Base-by-base conservation (phyloP, 345 rosid genomes). In the Cardamine resedifolia region DNA sequence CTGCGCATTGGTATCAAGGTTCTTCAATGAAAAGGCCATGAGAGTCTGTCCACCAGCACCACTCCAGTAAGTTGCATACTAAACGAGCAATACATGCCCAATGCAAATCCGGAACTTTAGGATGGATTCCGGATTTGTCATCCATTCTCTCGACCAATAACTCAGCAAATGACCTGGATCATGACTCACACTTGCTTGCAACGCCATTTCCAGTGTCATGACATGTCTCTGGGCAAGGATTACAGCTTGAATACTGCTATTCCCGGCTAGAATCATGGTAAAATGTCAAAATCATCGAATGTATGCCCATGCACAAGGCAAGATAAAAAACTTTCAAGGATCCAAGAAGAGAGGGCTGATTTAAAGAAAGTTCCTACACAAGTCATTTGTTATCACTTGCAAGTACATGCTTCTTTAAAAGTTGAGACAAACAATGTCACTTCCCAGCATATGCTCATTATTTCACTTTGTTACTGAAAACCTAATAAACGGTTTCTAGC, bases 141-240 rank as follows among this genome's bases (percentile, higher is more conserved):
- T n/a, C 4, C 52, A 26, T 41, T 55, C 20, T 55, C 20, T 55
- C 20, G 68, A 84, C 84, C 76, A 85, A 83, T 75, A 81, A 91
- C 80, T 85, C 86, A 59, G 80, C 76, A 85, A 85, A 86, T 89
- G 55, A 51, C 45, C 21, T 12, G 0, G 21, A 43, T 43, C 31
- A 38, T 55, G 53, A 55, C 39, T 84, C 77, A 74, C 71, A 11
- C n/a, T 81, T 68, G 81, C 84, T 95, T 89, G 95, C 95, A 86
- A 81, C 81, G 72, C 77, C 88, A 89, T 86, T 81, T 56, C 75
- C 82, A 86, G 65, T 70, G 79, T 82, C 85, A 84, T 79, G 72
- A 80, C 81, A 52, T 64, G 63, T 68, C 73, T 77, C 64, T 56
- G 62, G 52, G 76, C 47, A 66, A 65, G 36, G 28, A 33, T 60